Percentiles rank a stretch among this genome's conserved stretches.
phyloP scores from a whole-genome alignment of 2,329 filamentous ascomycete species.

The Hypoxylon sp. region DNA sequence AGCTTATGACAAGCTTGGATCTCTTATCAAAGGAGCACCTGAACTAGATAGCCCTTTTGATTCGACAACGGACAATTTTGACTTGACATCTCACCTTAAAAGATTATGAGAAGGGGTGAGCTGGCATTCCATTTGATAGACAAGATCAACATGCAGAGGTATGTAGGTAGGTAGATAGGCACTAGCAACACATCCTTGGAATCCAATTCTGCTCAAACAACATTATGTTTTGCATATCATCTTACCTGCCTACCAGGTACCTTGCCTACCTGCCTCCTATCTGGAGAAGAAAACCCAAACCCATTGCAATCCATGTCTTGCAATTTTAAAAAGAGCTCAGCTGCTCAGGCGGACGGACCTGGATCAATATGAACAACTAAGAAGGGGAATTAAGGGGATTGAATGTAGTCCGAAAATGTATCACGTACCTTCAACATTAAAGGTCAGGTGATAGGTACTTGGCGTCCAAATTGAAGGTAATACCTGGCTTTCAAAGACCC shows the following conservation, averaged over 20 bases:
- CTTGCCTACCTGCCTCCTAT: constrained; percentile 11
- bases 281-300: constrained; percentile 18
- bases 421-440: constrained; percentile 15
- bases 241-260: constrained; percentile 9
- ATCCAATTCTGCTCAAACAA: constrained; percentile 21
- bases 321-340: constrained; percentile 26
- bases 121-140: constrained; percentile 37
- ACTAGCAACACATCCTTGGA: constrained; percentile 20
- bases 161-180: constrained; percentile 3
- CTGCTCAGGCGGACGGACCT: constrained; percentile 15
- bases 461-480: constrained; percentile 2
- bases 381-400: constrained; percentile 6
- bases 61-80: constrained; percentile 17
- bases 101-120: constrained; percentile 31
- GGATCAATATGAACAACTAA: constrained; percentile 19
- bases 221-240: constrained; percentile 42
- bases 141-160: constrained; percentile 30
- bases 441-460: constrained; percentile 28
- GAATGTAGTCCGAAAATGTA: constrained; percentile 9
- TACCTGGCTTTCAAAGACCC: not conserved
- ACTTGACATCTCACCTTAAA: constrained; percentile 18
- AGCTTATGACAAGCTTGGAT: constrained; percentile 17
- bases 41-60: constrained; percentile 13
- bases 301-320: constrained; percentile 29
- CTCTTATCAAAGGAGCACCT: constrained; percentile 23